Evolutionary conservation across 1,284 basidiomycete species (phyloP).

Genomic region (Trichosporon sp.): DNA sequence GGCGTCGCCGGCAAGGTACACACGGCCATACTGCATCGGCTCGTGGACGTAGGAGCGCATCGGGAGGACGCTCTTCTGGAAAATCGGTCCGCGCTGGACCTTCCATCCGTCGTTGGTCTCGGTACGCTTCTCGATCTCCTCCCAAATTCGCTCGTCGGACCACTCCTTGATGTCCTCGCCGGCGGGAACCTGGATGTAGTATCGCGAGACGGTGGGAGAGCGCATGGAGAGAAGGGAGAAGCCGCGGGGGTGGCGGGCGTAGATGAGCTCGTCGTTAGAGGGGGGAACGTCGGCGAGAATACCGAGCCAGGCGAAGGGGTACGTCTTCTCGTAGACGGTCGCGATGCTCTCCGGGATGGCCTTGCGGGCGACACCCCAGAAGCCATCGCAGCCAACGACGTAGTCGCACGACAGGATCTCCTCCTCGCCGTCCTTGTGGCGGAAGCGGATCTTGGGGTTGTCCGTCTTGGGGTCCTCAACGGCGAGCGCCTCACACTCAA

Average conservation of each 20-base stretch:
- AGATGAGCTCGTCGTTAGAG: conserved; percentile 35
- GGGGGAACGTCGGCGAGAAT: conserved; percentile 34
- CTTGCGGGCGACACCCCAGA: conserved; percentile 33
- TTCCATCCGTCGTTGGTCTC: conserved; percentile 33
- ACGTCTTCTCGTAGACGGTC: conserved; percentile 30
- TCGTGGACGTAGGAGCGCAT: conserved; percentile 35
- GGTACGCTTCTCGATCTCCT: conserved; percentile 29
- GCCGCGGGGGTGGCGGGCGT: conserved; percentile 31
- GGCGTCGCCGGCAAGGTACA: conserved; percentile 34
- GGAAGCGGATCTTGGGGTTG: conserved; percentile 29
- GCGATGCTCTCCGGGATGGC: conserved; percentile 30
- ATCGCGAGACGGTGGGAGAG: conserved; percentile 30
- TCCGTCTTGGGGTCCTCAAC: conserved; percentile 28
- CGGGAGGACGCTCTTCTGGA: conserved; percentile 33
- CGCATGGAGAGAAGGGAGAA: conserved; percentile 34
- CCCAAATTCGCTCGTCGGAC: conserved; percentile 34
- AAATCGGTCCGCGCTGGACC: conserved; percentile 30
- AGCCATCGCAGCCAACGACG: conserved; percentile 32
- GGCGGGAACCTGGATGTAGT: conserved; percentile 35
- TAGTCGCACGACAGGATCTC: conserved; percentile 30
- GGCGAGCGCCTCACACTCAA: conserved; percentile 25
- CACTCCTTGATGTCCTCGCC: conserved; percentile 31
- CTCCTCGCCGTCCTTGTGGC: conserved; percentile 25
- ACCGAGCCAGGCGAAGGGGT: conserved; percentile 35
- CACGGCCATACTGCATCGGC: conserved; percentile 34